A percentile compares a stretch with the other conserved stretches of the same genome.
Evolutionary conservation across 169 alveolate genomes (phyloP).

Genomic region (Plasmodium vivax): DNA sequence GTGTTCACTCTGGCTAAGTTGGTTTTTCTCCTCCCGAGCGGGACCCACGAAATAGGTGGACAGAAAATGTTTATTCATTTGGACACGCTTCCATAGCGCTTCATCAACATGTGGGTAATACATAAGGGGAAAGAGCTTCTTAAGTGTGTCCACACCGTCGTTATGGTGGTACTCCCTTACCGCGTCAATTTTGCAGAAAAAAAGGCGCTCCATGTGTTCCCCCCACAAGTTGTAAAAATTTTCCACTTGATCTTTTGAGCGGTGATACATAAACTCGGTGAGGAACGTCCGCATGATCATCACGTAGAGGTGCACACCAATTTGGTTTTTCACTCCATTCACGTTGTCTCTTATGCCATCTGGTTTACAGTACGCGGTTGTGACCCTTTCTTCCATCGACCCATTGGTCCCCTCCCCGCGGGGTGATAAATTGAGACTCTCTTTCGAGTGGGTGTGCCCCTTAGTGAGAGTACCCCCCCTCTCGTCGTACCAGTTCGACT

Average conservation of each 20-base stretch:
- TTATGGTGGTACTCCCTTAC: background rate
- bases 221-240: constrained; percentile 14
- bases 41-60: constrained; percentile 17
- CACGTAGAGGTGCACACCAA: background rate
- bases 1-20: constrained; percentile 36
- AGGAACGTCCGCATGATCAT: constrained; percentile 38
- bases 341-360: background rate
- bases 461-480: background rate
- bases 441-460: background rate
- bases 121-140: constrained; percentile 36
- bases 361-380: background rate
- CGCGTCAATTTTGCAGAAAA: background rate
- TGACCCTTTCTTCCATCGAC: background rate
- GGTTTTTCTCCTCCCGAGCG: constrained; percentile 11
- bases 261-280: constrained; percentile 5
- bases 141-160: constrained; percentile 8
- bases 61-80: constrained; percentile 7
- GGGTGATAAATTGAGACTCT: background rate
- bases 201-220: constrained; percentile 23
- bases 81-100: background rate
- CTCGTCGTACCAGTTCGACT: background rate
- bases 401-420: background rate
- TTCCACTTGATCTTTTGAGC: background rate
- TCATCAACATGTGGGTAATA: constrained; percentile 7
- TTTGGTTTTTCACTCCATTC: background rate